Conservation (phyloP, 2,329 filamentous ascomycete genomes). For the Monosporascus sp. region DNA sequence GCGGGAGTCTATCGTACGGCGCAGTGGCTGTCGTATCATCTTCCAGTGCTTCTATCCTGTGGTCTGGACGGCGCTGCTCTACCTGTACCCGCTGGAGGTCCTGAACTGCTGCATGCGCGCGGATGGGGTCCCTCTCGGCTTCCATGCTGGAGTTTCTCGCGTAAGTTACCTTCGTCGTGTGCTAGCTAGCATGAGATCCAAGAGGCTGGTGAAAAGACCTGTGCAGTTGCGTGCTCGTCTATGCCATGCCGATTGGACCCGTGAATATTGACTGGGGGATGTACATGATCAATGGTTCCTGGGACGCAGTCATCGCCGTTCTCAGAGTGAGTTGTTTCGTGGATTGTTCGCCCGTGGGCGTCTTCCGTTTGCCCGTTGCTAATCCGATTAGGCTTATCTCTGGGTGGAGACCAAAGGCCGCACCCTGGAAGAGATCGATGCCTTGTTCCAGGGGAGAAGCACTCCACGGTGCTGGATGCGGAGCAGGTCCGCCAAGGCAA, state of each 20-base stretch:
- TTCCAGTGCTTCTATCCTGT: constrained; percentile 46
- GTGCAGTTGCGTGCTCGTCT: constrained; percentile 30
- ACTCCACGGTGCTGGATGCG: constrained; percentile 22
- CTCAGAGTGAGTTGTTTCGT: constrained; percentile 29
- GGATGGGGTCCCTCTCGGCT: constrained; percentile 35
- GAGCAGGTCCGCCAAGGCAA: constrained; percentile 19
- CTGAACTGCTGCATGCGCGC: constrained; percentile 44
- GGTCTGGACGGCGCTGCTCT: constrained; percentile 43
- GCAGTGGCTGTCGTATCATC: constrained; percentile 37
- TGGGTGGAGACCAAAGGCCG: constrained; percentile 34
- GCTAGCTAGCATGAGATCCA: no score
- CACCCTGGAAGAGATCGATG: constrained; percentile 33
- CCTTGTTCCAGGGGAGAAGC: constrained; percentile 29
- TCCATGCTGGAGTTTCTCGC: constrained; percentile 25
- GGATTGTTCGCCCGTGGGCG: not conserved
- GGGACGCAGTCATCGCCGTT: constrained; percentile 33
- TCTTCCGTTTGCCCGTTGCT: constrained; percentile 1
- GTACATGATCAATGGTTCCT: constrained; percentile 41
- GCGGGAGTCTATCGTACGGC: constrained; percentile 18
- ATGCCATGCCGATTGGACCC: constrained; percentile 37
- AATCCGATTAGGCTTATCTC: constrained; percentile 17
- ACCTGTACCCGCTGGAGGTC: constrained; percentile 43
- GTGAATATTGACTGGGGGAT: constrained; percentile 38
- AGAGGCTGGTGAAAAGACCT: constrained; percentile 1
- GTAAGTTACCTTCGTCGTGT: constrained; percentile 10